Evolutionary conservation across 176 grass and related monocot genomes (phyloP), one percentile per base, ranked within the genome.

Genomic region (Aechmea fasciata): DNA sequence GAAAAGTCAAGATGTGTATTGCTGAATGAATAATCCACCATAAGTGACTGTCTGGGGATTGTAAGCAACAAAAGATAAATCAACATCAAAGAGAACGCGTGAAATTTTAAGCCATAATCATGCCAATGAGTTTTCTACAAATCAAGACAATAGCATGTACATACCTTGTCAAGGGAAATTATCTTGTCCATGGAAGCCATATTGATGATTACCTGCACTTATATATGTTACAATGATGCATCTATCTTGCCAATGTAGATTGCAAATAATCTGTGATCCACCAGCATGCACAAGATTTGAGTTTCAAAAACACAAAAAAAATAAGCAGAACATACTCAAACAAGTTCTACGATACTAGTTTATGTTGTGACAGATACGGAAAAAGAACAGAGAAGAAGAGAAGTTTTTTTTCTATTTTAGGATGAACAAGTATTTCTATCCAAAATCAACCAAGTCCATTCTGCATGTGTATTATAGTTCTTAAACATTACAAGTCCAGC

Each of bases 161-260:
- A 50, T 75, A 96, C 92, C 78, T 85, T 96, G 77, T 96, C 92
- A 79, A 96, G 78, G 29, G 88, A 84, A 70, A 85, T 78, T 67
- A 89, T 87, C 75, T 96, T 92, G 76, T 83, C 76, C 92, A 96
- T 96, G 52, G 79, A 83, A 71, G 72, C 47, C 67, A 96, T 81
- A 67, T 72, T 87, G 73, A 96, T 69, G 49, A 96, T 88, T 64
- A 96, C 88, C 92, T 96, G 79, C 66, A 81, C 48, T 67, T 47
- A 69, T 52, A 22, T 49, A 55, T 73, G 50, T 51, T 53, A 22
- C 28, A 49, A 11, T 79, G 28, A 91, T 54, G 47, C 77, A 54
- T 2, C 24, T 41, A 41, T 41, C 33, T 41, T 41, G 33, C 33
- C 33, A 41, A 41, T 7, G 33, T 41, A 41, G 33, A 41, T 41